Percentiles rank a stretch among this genome's conserved stretches.
phyloP scores from a whole-genome alignment of 371 early-diverging fungal species.

The Mortierella sp. region DNA sequence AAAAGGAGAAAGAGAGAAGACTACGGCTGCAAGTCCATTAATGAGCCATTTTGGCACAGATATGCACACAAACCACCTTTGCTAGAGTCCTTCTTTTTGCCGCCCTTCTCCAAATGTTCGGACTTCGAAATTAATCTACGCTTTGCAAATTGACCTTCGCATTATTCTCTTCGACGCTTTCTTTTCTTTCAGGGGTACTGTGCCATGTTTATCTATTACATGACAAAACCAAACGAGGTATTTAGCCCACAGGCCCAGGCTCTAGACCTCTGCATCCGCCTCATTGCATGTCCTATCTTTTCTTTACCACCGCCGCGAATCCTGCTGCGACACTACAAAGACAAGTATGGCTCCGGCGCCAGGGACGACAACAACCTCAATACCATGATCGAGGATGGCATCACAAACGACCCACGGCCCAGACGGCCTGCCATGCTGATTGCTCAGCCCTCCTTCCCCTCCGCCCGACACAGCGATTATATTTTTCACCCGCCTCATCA shows the following conservation, averaged over 20 bases:
- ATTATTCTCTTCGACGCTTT: background rate
- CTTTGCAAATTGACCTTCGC: background rate
- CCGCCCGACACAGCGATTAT: constrained; percentile 28
- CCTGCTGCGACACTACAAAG: constrained; percentile 37
- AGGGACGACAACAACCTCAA: constrained; percentile 40
- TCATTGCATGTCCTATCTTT: constrained; percentile 46
- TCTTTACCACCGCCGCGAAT: constrained; percentile 46
- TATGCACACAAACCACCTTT: background rate
- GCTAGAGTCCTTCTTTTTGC: background rate
- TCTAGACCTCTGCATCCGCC: constrained; percentile 49
- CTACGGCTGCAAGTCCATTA: background rate
- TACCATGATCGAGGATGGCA: constrained; percentile 56
- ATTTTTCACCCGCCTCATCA: constrained; percentile 15
- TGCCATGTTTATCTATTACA: constrained; percentile 48
- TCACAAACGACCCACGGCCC: constrained; percentile 51
- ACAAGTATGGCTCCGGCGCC: constrained; percentile 33
- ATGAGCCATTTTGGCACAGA: background rate
- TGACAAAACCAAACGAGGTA: constrained; percentile 27
- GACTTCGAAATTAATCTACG: constrained; percentile 8
- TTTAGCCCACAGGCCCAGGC: constrained; percentile 45
- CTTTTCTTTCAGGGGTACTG: constrained; percentile 29
- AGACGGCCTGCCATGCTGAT: constrained; percentile 45
- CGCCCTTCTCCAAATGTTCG: background rate
- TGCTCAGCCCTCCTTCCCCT: constrained; percentile 21
- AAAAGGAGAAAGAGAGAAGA: background rate